Evolutionary conservation across 225 moss, liverwort and hornwort genomes (phyloP).

Genomic region (Marchantia paleacea): DNA sequence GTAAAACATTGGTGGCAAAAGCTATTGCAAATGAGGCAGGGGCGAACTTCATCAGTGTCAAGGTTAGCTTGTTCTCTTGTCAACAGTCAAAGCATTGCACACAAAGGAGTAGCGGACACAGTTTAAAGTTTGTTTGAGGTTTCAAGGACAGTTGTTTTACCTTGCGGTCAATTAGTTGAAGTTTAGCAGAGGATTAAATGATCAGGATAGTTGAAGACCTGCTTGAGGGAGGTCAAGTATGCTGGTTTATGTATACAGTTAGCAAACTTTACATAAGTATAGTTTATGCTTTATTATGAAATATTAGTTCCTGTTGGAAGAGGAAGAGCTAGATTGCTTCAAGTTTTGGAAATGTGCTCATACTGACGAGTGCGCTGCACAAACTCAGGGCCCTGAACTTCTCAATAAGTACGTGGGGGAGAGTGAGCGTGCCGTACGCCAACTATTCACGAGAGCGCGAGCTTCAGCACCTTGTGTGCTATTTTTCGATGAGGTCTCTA

Average conservation of each 20-base stretch:
- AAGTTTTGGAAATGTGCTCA: not conserved
- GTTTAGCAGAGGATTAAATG: too few relatives aligned
- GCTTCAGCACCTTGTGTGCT: constrained; percentile 92
- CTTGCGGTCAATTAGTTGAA: not conserved
- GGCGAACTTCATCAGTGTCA: constrained; percentile 92
- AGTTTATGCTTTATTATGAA: not conserved
- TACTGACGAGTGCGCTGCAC: not conserved
- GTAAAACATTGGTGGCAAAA: constrained; percentile 97
- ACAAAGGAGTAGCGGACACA: not conserved
- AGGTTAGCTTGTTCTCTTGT: constrained; percentile 43
- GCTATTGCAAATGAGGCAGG: constrained; percentile 97
- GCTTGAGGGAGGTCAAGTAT: too few relatives aligned
- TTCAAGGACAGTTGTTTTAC: not conserved
- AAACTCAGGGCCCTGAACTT: constrained; percentile 80
- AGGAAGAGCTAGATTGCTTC: not conserved
- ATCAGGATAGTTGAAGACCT: too few relatives aligned
- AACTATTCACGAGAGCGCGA: constrained; percentile 86
- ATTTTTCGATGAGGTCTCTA: constrained; percentile 90
- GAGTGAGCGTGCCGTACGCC: constrained; percentile 97
- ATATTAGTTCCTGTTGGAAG: not conserved
- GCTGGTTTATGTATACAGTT: too few relatives aligned
- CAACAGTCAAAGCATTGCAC: not conserved
- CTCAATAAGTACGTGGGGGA: constrained; percentile 96
- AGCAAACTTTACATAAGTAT: too few relatives aligned
- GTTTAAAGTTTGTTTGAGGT: not conserved